Conservation (phyloP, 2,329 filamentous ascomycete species). For the Thelonectria discophora region DNA sequence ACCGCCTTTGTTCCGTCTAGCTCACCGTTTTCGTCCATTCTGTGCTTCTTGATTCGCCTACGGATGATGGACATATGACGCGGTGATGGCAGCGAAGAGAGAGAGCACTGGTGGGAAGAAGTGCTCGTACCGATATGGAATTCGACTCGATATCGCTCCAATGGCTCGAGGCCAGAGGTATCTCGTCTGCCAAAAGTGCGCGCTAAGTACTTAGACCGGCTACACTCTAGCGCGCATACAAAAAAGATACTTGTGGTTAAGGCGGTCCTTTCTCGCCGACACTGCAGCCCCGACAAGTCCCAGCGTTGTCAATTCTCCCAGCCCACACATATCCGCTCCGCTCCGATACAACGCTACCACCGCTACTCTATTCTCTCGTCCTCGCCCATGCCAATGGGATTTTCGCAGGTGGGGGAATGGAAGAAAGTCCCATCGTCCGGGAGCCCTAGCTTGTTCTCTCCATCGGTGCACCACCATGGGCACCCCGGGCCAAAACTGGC, state of each 20-base stretch:
- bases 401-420: constrained; percentile 6
- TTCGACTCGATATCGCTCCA: not conserved
- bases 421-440: not conserved
- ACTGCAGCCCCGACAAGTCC: constrained; percentile 5
- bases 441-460: constrained; percentile 8
- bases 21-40: constrained; percentile 21
- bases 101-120: not conserved
- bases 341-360: constrained; percentile 11
- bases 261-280: constrained; percentile 15
- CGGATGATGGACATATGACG: constrained; percentile 21
- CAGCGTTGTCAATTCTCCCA: constrained; percentile 2
- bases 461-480: not conserved
- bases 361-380: not conserved
- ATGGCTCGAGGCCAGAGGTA: not conserved
- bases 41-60: constrained; percentile 23
- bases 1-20: constrained; percentile 21
- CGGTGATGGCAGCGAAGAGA: constrained; percentile 16
- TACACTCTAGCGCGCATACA: no score
- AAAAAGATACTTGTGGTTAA: constrained; percentile 11
- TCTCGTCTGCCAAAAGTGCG: no score
- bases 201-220: no score
- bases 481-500: constrained; percentile 5
- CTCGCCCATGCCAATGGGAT: constrained; percentile 9
- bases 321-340: not conserved
- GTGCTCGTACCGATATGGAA: not conserved